Base-by-base conservation (phyloP, 148 eudicot species). In the Hydrangea macrophylla region DNA sequence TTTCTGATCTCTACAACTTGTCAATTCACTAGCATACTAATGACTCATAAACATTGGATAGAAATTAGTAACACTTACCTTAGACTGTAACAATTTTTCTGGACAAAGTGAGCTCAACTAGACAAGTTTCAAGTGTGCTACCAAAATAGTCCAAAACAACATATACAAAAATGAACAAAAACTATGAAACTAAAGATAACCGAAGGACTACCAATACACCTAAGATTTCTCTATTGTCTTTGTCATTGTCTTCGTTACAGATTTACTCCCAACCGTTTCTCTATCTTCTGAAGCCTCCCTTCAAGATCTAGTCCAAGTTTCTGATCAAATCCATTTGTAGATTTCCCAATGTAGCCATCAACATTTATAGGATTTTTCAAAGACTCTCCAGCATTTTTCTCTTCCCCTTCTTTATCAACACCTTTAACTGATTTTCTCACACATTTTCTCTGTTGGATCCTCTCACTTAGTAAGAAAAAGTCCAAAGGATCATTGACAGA, bases 251-350 rank as follows among this genome's bases (percentile, higher is more conserved):
- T 26, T 44, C 33, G 42, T 15, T 44, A 6, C 3, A 31, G 36
- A 35, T 6, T 18, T 42, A 53, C 25, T 11, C 58, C 69, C 31
- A 51, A 55, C 13, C 50, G 12, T 33, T 32, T 27, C 59, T 65
- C 69, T 2, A 50, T 7, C 31, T 23, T 65, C 30, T 65, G n/a
- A 23, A 65, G 30, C 69, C 69, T 65, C 20, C 12, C 53, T 48
- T 48, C 58, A 25, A 33, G 57, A 9, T 65, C 27, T 53, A 2
- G 6, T 20, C 40, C 58, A 30, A 13, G 6, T 45, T 28, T 20
- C 68, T 48, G 56, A n/a, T n/a, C n/a, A 44, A 5, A 28, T 48
- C 69, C 28, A 11, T 11, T 0, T 10, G 57, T 23, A 20, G 9
- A 11, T 42, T 9, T 63, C 13, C 32, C 40, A 17, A 5, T 9